Base-by-base conservation (phyloP, 2,329 filamentous ascomycete species). In the Chaetomium sp. region DNA sequence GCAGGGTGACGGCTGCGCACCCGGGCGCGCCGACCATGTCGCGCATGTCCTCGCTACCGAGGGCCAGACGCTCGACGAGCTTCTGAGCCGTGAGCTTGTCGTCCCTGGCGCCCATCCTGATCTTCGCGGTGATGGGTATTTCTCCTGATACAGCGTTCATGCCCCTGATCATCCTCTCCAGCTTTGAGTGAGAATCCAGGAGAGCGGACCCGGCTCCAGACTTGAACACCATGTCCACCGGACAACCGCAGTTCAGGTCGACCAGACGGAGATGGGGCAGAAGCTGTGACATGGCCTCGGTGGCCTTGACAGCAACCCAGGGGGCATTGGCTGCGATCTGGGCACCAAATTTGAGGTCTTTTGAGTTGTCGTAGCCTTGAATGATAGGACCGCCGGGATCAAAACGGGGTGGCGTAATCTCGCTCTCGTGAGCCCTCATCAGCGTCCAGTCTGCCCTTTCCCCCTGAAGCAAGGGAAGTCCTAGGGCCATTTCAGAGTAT, bases 401-500 rank as follows among this genome's bases (percentile, higher is more conserved):
- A 73, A 92, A 88, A 42, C 83, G 85, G 21, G 94, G 94, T 27
- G 92, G 86, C 25, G 80, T 77, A 21, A 90, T 81, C 77, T 99
- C 95, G 7, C 89, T 90, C 75, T 93, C 88, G 74, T 99, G 95
- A 3, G 92, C 92, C 77, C 95, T 96, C 83, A 98, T 87, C 62
- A 99, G 82, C 23, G 95, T 93, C 95, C 95, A 99, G 79, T 99
- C 95, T 1, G 89, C 84, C 78, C 94, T 96, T 69, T 90, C 87
- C 42, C 95, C 95, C 76, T 97, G 93, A 6, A 99, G 84, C 50
- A 99, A 79, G 10, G 94, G 93, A 77, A 96, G 81, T 31, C 92
- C 89, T 85, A 99, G 91, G 4, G 94, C 95, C 95, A 99, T 99
- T 78, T 99, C 95, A 0, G 94, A 98, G 81, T 97, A 99, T 0